These are phyloP conservation scores for Ochetophila trinervis DNA, from an alignment of 306 rosid genomes.

Conservation along the genomic window DNA sequence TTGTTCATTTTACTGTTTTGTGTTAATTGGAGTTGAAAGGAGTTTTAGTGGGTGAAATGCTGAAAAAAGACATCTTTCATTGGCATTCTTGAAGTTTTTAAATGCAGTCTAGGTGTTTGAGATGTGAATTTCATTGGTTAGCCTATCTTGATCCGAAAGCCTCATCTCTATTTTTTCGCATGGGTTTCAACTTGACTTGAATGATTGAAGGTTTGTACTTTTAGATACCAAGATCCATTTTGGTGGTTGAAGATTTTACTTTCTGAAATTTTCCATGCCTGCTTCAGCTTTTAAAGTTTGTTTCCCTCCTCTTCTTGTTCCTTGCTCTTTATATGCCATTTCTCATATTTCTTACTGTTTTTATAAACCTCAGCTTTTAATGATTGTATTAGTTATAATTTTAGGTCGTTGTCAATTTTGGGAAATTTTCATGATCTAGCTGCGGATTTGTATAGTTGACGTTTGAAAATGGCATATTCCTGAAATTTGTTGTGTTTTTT, in stretches of 20 bases:
- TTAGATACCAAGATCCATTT: background rate
- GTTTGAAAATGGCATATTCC: too few relatives aligned
- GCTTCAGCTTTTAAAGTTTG: background rate
- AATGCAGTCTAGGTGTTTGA: conserved; percentile 8
- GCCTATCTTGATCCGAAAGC: conserved; percentile 5
- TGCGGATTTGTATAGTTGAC: too few relatives aligned
- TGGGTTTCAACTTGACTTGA: background rate
- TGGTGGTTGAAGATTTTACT: background rate
- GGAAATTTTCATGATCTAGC: too few relatives aligned
- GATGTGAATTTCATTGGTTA: conserved; percentile 10
- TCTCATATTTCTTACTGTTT: background rate
- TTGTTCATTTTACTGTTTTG: background rate
- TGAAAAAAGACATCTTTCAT: background rate
- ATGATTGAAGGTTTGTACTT: too few relatives aligned
- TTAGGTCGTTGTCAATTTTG: too few relatives aligned
- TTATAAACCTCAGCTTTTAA: background rate
- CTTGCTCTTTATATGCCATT: background rate
- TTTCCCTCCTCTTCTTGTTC: background rate
- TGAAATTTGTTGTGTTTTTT: too few relatives aligned
- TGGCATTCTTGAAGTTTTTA: background rate
- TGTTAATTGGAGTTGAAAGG: background rate
- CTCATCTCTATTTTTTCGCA: background rate
- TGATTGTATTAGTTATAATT: background rate
- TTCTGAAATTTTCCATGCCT: background rate
- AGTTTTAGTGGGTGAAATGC: background rate